Conservation (phyloP, 2,329 filamentous ascomycete species). For the Cordyceps farinosa region DNA sequence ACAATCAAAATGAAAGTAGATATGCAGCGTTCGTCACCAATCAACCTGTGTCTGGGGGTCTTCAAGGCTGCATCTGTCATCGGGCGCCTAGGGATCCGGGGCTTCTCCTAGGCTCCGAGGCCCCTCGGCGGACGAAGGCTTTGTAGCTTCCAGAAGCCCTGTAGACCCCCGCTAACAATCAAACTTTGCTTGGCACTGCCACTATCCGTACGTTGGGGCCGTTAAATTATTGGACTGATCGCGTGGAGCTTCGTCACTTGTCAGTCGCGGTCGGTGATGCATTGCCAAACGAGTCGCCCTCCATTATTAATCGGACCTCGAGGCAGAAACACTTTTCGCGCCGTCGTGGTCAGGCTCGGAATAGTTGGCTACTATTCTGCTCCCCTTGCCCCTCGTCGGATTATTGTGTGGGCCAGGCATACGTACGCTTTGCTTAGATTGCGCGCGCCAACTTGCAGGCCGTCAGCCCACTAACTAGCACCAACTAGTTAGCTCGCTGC, state of each 20-base stretch:
- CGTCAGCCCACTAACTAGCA: constrained; percentile 3
- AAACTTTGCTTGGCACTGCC: constrained; percentile 3
- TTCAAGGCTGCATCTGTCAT: neutral
- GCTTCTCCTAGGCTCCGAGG: neutral
- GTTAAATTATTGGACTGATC: neutral
- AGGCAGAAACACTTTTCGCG: neutral
- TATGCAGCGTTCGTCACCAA: no score
- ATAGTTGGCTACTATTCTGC: neutral
- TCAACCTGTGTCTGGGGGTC: no score
- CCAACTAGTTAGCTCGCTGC: neutral
- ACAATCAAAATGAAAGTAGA: no score
- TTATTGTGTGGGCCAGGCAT: constrained; percentile 4
- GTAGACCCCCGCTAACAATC: neutral
- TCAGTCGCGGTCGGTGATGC: neutral
- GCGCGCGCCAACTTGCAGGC: neutral
- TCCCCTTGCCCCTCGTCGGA: neutral
- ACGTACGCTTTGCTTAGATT: constrained; percentile 11
- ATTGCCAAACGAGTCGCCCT: neutral
- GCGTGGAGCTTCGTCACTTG: neutral
- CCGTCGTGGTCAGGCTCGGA: neutral
- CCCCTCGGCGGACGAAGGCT: neutral
- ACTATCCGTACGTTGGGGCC: neutral
- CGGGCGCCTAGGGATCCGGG: constrained; percentile 9
- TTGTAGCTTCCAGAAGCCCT: neutral
- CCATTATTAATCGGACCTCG: neutral